These are phyloP conservation scores for Vitis amurensis DNA, from an alignment of 164 flowering plant genomes.

Conservation along the genomic window DNA sequence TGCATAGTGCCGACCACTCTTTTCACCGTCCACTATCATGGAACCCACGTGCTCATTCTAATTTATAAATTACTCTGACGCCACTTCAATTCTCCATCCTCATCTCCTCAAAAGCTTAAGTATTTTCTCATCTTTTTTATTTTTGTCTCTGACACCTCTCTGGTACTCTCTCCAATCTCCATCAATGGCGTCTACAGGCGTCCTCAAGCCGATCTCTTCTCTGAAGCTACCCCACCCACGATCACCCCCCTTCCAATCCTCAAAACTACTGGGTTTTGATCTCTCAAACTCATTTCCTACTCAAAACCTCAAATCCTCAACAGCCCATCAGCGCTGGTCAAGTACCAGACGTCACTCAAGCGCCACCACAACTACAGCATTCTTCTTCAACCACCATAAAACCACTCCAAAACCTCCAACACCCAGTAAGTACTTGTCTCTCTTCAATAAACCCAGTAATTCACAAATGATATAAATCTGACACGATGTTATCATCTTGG, in stretches of 20 bases:
- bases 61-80: too few relatives aligned
- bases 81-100: not conserved
- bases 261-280: conserved; percentile 7
- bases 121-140: not conserved
- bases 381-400: conserved; percentile 21
- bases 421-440: conserved; percentile 21
- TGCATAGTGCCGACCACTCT: not conserved
- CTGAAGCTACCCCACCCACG: conserved; percentile 15
- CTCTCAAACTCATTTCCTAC: conserved; percentile 6
- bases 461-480: not conserved
- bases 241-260: conserved; percentile 12
- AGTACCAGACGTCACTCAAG: conserved; percentile 15
- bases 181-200: conserved; percentile 36
- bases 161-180: not conserved
- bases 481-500: not conserved
- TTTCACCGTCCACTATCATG: not conserved
- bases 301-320: conserved; percentile 12
- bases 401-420: conserved; percentile 16
- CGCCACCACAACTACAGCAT: conserved; percentile 21
- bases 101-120: not conserved
- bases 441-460: not conserved
- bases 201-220: conserved; percentile 24
- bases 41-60: too few relatives aligned
- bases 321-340: conserved; percentile 12
- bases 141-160: not conserved